Evolutionary conservation across 768 basidiomycete genomes (phyloP), one percentile per base, ranked within the genome.

Genomic region (Kwoniella sp.): DNA sequence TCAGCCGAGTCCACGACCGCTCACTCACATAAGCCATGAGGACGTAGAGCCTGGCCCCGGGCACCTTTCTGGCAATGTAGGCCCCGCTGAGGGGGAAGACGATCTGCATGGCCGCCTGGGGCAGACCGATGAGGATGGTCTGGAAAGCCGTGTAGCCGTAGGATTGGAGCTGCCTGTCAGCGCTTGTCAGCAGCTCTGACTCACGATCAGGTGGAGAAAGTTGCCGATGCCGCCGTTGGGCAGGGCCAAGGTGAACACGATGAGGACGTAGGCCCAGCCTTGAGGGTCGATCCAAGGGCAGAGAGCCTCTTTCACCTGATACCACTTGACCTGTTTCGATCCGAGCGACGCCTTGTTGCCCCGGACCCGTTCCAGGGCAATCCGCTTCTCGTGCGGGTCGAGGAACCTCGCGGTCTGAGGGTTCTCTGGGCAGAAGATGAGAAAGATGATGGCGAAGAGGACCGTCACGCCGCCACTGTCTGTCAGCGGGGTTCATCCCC

Each of bases 191-290:
- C 20, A 25, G 26, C 6, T 12, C 15, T 19, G 12, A 54, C 52
- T 54, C 39, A 54, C 52, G 38, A 66, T 62, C n/a, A 66, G 56
- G 46, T 65, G 63, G 26, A 54, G 46, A 36, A 62, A 57, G 42
- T 66, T 66, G 1, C 61, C 64, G 33, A 66, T 53, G 31, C 61
- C 58, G 19, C 61, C 64, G 43, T 66, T 66, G 3, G 64, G 60
- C 6, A 60, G 51, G 14, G 52, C 44, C 40, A 59, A 52, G 9
- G 53, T 56, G 12, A 57, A 50, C 43, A 59, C 57, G 45, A 66
- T 55, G 17, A 62, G 38, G 36, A 49, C 25, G 26, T 59, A 59
- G 7, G 58, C 38, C 46, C 58, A 52, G 9, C 64, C 64, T 48
- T 66, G 64, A n/a, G 59, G 57, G 34, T 66, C 63, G 32, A 54